Base-by-base conservation (phyloP, 257 asterid genomes). In the Solanum phureja region DNA sequence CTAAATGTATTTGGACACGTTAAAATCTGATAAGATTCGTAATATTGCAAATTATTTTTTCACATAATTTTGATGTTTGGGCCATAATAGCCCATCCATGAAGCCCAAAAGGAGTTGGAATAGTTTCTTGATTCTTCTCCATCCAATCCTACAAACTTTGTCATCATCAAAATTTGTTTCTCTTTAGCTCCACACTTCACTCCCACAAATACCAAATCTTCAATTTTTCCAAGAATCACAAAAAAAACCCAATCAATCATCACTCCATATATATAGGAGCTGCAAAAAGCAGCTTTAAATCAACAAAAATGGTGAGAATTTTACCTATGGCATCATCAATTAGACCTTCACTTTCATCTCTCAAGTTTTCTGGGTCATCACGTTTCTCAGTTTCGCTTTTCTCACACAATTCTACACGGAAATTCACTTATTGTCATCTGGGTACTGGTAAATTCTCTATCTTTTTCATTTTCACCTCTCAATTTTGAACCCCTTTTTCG, bases 241-340 rank as follows among this genome's bases (percentile, higher is more conserved):
- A 14, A 49, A 38, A 6, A 11, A 38, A 23, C 1, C 10, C 33
- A 75, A 37, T 75, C 19, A 37, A 37, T 37, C 56, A 4, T 75
- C 56, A 0, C 21, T 21, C 56, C 33, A 75, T 37, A 23, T 34
- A 21, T 34, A 10, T 18, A 18, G n/a, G 18, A 74, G 85, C 68
- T 81, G 85, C 69, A 29, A 29, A 6, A 81, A 42, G 68, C 85
- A 29, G 85, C 85, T 81, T 46, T 24, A 79, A 3, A 79, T 79
- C 11, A 79, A 86, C 21, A 71, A 4, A 33, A 44, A 69, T 94
- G 98, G 97, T 93, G 90, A 91, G 96, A 91, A 91, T 95, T 88
- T 89, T 92, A 86, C 98, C 98, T 66, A 93, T 97, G 99, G 98
- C 98, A 37, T 93, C 98, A 4, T 90, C 98, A 37, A 93, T 96